Evolutionary conservation across 179 eudicot genomes (phyloP).

Genomic region (Camellia oleifera): DNA sequence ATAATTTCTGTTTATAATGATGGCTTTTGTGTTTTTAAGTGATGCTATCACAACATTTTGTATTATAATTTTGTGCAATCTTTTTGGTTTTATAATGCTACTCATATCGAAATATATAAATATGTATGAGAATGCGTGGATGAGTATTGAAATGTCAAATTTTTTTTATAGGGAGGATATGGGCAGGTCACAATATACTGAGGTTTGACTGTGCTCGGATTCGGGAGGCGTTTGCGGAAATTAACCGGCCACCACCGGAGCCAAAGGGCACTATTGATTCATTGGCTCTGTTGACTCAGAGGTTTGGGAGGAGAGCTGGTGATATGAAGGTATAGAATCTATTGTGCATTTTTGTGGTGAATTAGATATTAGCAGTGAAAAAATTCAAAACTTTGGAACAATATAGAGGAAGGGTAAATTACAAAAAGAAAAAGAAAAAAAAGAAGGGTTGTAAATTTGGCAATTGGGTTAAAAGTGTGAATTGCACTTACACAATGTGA

Average conservation of each 20-base stretch:
- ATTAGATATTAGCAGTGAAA: not conserved
- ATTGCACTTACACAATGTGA: not conserved
- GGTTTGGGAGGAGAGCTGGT: constrained; percentile 97
- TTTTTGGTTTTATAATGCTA: too few species aligned
- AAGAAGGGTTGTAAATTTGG: not conserved
- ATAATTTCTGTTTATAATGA: too few species aligned
- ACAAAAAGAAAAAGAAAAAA: not conserved
- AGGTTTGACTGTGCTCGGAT: constrained; percentile 87
- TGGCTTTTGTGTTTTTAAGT: too few species aligned
- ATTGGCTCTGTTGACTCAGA: constrained; percentile 80
- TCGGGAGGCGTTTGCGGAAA: constrained; percentile 79
- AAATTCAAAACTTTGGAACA: not conserved
- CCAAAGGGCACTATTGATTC: constrained; percentile 92
- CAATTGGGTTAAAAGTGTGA: not conserved
- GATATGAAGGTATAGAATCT: constrained; percentile 77
- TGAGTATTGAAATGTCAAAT: too few species aligned
- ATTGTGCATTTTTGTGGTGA: not conserved
- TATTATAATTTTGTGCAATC: too few species aligned
- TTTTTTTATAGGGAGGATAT: constrained; percentile 67
- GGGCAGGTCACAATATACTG: constrained; percentile 98
- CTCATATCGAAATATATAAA: too few species aligned
- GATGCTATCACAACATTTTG: too few species aligned
- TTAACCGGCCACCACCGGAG: constrained; percentile 77
- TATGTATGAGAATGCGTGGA: too few species aligned
- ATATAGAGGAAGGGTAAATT: too few species aligned